Conservation (phyloP, 1,139 yeast genomes). For the Kluyveromyces marxianus region DNA sequence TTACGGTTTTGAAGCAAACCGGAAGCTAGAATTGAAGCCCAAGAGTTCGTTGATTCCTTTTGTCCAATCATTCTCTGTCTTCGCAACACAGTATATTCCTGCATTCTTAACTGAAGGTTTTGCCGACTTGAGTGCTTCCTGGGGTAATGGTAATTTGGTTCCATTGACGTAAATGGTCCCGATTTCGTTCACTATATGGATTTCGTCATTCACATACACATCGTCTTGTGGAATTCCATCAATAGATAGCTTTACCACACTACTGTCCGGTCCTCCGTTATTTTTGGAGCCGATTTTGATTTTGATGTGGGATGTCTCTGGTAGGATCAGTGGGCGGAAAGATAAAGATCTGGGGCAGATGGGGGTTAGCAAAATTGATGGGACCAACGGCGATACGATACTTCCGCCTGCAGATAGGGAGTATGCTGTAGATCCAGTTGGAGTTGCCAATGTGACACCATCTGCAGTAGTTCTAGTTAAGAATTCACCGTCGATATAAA, state of each 20-base stretch:
- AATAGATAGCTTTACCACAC: constrained; percentile 51
- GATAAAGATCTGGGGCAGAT: constrained; percentile 85
- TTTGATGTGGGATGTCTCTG: constrained; percentile 61
- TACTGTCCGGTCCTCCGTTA: constrained; percentile 30
- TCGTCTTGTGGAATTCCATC: constrained; percentile 76
- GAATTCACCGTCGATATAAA: constrained; percentile 71
- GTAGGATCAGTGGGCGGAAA: constrained; percentile 78
- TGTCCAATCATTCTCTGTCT: constrained; percentile 84
- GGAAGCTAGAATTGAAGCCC: constrained; percentile 83
- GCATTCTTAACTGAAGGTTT: constrained; percentile 27
- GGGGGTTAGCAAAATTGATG: constrained; percentile 77
- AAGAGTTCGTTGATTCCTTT: constrained; percentile 76
- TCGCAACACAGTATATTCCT: constrained; percentile 88
- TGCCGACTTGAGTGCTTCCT: constrained; percentile 8
- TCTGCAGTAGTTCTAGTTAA: constrained; percentile 89
- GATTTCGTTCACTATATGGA: constrained; percentile 57
- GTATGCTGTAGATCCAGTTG: constrained; percentile 94
- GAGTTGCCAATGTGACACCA: constrained; percentile 78
- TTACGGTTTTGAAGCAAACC: constrained; percentile 16
- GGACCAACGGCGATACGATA: constrained; percentile 82
- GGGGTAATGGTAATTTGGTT: constrained; percentile 33
- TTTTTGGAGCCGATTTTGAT: constrained; percentile 45
- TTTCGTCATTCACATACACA: constrained; percentile 68
- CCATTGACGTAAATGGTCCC: constrained; percentile 48
- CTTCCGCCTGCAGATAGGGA: constrained; percentile 88